phyloP scores from a whole-genome alignment of 2,329 filamentous ascomycete species.

The Monosporascus sp. region DNA sequence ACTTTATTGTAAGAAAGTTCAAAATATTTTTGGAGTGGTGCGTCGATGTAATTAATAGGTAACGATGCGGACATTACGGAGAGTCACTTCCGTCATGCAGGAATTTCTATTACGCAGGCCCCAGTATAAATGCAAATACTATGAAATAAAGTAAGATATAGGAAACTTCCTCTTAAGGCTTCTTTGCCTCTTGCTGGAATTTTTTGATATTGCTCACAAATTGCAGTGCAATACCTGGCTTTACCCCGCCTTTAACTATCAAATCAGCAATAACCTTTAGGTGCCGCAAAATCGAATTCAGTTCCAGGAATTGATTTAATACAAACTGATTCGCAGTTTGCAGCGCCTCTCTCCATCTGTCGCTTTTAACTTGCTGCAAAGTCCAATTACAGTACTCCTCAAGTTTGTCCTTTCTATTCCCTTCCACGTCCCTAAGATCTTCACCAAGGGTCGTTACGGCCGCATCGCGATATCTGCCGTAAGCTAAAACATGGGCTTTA shows the following conservation, averaged over 20 bases:
- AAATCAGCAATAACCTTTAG: neutral
- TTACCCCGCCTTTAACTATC: neutral
- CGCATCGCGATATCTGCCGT: neutral
- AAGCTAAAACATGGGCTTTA: neutral
- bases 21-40: conserved; percentile 5
- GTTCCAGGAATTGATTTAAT: too few species aligned
- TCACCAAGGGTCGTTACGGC: too few species aligned
- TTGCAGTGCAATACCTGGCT: neutral
- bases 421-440: too few species aligned
- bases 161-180: neutral
- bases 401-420: too few species aligned
- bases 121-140: neutral
- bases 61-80: neutral
- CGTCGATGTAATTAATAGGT: conserved; percentile 1
- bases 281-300: neutral
- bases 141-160: neutral
- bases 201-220: neutral
- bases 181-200: neutral
- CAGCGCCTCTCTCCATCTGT: too few species aligned
- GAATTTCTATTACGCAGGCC: neutral
- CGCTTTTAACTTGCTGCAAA: too few species aligned
- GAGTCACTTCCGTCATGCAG: neutral
- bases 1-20: conserved; percentile 3
- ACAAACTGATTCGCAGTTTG: too few species aligned
- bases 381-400: too few species aligned